Evolutionary conservation across 371 early-diverging fungal species (phyloP).

Genomic region (Apophysomyces ossiformis): DNA sequence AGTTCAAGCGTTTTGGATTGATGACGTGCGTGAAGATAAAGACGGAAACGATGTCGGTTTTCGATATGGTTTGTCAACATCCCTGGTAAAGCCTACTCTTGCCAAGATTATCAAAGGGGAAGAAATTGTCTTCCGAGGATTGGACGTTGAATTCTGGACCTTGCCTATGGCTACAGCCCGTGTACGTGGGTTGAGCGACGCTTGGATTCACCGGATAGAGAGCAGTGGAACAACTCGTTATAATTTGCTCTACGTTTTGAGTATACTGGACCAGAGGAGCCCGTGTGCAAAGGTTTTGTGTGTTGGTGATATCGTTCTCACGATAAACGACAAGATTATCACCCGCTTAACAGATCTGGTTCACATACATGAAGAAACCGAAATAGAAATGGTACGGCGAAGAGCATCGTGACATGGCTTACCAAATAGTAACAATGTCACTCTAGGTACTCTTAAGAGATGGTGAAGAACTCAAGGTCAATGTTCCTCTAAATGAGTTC

Average conservation of each 20-base stretch:
- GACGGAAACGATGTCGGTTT: slow-evolving; percentile 66
- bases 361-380: slow-evolving; percentile 29
- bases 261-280: slow-evolving; percentile 56
- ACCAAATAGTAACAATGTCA: slow-evolving; percentile 1
- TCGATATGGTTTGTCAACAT: slow-evolving; percentile 63
- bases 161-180: slow-evolving; percentile 81
- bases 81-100: slow-evolving; percentile 41
- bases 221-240: slow-evolving; percentile 61
- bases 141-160: slow-evolving; percentile 81
- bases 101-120: slow-evolving; percentile 43
- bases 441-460: slow-evolving; percentile 61
- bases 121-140: slow-evolving; percentile 52
- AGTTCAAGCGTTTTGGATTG: slow-evolving; percentile 80
- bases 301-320: slow-evolving; percentile 86
- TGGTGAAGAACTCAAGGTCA: slow-evolving; percentile 48
- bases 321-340: slow-evolving; percentile 70
- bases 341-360: slow-evolving; percentile 74
- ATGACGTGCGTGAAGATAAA: slow-evolving; percentile 69
- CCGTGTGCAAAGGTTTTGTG: slow-evolving; percentile 64
- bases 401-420: not conserved
- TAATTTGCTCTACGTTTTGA: slow-evolving; percentile 73
- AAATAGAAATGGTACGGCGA: not conserved
- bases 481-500: slow-evolving; percentile 60
- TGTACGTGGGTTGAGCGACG: slow-evolving; percentile 75
- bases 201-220: slow-evolving; percentile 77